phyloP scores from a whole-genome alignment of 2,329 filamentous ascomycete species.

The Capronia americana region DNA sequence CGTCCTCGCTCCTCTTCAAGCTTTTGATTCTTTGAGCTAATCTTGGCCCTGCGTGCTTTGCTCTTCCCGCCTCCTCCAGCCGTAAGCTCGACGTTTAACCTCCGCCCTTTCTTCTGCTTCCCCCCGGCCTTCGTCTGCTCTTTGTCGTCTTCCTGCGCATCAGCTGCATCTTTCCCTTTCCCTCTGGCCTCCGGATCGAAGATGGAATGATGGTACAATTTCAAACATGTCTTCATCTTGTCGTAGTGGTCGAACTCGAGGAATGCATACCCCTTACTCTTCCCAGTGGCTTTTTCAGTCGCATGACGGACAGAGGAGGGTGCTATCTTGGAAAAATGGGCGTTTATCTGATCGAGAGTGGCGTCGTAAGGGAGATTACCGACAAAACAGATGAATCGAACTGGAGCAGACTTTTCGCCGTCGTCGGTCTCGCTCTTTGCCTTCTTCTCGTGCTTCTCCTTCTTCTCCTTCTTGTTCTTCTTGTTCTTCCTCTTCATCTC shows the following conservation, averaged over 20 bases:
- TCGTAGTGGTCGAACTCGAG: constrained; percentile 87
- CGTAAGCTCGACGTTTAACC: constrained; percentile 93
- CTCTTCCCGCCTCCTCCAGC: constrained; percentile 85
- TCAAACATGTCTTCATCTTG: constrained; percentile 90
- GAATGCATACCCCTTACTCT: constrained; percentile 80
- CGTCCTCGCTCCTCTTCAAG: constrained; percentile 72
- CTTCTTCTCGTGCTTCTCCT: constrained; percentile 29
- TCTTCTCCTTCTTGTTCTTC: constrained; percentile 37
- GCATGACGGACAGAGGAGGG: constrained; percentile 75
- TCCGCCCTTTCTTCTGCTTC: constrained; percentile 63
- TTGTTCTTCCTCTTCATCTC: constrained; percentile 47
- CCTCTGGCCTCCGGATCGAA: constrained; percentile 65
- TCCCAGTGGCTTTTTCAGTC: constrained; percentile 67
- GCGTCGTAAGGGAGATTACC: constrained; percentile 89
- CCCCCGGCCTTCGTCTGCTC: constrained; percentile 5
- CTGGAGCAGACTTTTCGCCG: constrained; percentile 1
- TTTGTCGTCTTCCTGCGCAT: constrained; percentile 3
- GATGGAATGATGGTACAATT: constrained; percentile 84
- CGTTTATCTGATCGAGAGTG: constrained; percentile 69
- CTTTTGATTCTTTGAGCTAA: constrained; percentile 84
- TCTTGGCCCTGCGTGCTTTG: constrained; percentile 73
- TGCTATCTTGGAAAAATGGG: constrained; percentile 79
- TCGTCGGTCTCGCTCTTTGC: constrained; percentile 41
- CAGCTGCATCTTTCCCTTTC: constrained; percentile 37
- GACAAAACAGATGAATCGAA: constrained; percentile 79